Percentiles rank a stretch among this genome's conserved stretches.
phyloP scores from a whole-genome alignment of 2,329 filamentous ascomycete genomes.

The Leptoxyphium fumago region DNA sequence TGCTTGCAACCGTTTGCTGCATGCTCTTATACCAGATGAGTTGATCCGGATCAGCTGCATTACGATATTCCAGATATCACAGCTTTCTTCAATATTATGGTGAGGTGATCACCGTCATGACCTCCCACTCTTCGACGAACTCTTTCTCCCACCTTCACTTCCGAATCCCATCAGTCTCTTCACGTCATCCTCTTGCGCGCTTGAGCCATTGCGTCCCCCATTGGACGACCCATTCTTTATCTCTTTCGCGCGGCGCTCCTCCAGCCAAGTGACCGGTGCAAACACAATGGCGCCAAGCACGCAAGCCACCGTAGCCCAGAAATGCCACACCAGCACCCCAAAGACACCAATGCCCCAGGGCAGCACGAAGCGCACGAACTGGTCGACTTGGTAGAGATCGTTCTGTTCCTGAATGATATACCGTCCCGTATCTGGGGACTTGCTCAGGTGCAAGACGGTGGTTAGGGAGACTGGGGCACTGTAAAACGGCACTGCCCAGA shows the following conservation, averaged over 20 bases:
- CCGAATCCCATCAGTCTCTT: slow-evolving; percentile 3
- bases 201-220: background rate
- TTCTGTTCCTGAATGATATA: slow-evolving; percentile 68
- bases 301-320: slow-evolving; percentile 50
- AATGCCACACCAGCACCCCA: slow-evolving; percentile 47
- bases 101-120: background rate
- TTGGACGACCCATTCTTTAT: slow-evolving; percentile 1
- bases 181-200: slow-evolving; percentile 1
- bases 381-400: slow-evolving; percentile 65
- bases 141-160: background rate
- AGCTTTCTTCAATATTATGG: no score
- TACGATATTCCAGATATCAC: no score
- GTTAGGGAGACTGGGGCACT: slow-evolving; percentile 31
- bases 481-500: slow-evolving; percentile 68
- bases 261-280: slow-evolving; percentile 36
- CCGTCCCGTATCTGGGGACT: slow-evolving; percentile 18
- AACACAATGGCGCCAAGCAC: slow-evolving; percentile 40
- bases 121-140: background rate
- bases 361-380: slow-evolving; percentile 58
- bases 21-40: no score
- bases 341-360: slow-evolving; percentile 35
- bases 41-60: no score
- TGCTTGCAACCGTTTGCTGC: no score
- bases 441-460: slow-evolving; percentile 17
- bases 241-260: slow-evolving; percentile 23